phyloP scores from a whole-genome alignment of 306 rosid genomes.

The Castanea sativa region DNA sequence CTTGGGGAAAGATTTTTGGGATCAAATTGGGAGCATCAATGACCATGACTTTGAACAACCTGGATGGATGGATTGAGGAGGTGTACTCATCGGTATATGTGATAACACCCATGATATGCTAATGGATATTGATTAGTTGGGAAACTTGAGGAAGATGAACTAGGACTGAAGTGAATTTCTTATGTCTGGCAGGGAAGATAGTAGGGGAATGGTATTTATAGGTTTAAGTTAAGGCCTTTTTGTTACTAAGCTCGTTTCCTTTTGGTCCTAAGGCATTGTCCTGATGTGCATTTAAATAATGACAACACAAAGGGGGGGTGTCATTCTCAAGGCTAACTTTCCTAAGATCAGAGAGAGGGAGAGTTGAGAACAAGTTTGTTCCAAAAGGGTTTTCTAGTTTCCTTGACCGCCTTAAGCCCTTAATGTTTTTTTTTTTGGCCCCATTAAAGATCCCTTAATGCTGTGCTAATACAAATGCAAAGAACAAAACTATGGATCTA shows the following conservation, averaged over 20 bases:
- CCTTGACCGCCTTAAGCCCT: too few relatives aligned
- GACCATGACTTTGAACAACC: constrained; percentile 39
- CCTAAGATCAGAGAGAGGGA: too few relatives aligned
- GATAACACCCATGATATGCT: background rate
- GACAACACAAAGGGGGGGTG: too few relatives aligned
- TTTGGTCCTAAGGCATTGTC: background rate
- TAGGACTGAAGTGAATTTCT: background rate
- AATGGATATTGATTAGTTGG: background rate
- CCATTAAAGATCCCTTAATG: too few relatives aligned
- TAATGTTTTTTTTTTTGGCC: too few relatives aligned
- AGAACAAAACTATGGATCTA: too few relatives aligned
- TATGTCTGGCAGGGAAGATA: background rate
- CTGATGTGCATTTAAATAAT: too few relatives aligned
- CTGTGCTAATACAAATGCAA: too few relatives aligned
- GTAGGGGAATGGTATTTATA: background rate
- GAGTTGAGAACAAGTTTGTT: too few relatives aligned
- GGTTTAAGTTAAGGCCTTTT: background rate
- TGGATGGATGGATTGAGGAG: constrained; percentile 26
- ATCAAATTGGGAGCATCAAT: constrained; percentile 31
- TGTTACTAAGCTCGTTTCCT: background rate
- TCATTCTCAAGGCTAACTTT: too few relatives aligned
- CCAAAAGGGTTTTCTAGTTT: too few relatives aligned
- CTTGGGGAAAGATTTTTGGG: constrained; percentile 34
- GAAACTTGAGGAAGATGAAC: background rate
- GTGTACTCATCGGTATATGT: constrained; percentile 1